These are phyloP conservation scores for Suillus placidus DNA, from an alignment of 768 basidiomycete species.

Conservation along the genomic window DNA sequence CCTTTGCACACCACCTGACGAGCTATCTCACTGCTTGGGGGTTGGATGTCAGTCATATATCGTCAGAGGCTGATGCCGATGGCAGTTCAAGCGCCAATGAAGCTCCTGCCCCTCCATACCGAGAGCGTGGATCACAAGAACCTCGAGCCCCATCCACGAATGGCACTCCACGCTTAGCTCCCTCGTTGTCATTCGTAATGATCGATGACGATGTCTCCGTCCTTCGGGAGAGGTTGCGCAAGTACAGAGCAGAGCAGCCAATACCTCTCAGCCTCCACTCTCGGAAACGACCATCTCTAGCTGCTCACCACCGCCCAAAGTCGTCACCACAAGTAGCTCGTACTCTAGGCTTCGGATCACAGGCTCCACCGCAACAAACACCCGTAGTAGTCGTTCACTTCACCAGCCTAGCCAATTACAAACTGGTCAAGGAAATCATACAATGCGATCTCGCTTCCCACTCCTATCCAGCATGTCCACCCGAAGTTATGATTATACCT, in stretches of 20 bases:
- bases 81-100: conserved; percentile 20
- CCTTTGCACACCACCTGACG: conserved; percentile 91
- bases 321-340: conserved; percentile 83
- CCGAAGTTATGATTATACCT: conserved; percentile 96
- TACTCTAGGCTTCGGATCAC: conserved; percentile 41
- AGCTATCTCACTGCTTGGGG: conserved; percentile 95
- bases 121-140: conserved; percentile 21
- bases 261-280: conserved; percentile 42
- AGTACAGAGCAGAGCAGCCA: conserved; percentile 59
- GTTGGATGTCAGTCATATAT: conserved; percentile 85
- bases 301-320: conserved; percentile 68
- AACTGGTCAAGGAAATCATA: conserved; percentile 81
- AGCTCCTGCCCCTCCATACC: conserved; percentile 12
- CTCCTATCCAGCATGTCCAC: conserved; percentile 52
- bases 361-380: conserved; percentile 33
- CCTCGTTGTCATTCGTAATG: conserved; percentile 68
- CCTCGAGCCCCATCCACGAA: conserved; percentile 20
- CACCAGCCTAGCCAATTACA: conserved; percentile 89
- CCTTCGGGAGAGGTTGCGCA: conserved; percentile 72
- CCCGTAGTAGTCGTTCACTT: conserved; percentile 75
- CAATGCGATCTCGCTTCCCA: conserved; percentile 59
- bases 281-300: conserved; percentile 70
- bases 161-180: conserved; percentile 27
- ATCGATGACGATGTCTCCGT: conserved; percentile 91
- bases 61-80: conserved; percentile 59